These are phyloP conservation scores for Cadophora malorum DNA, from an alignment of 2,329 filamentous ascomycete species.

Conservation along the genomic window DNA sequence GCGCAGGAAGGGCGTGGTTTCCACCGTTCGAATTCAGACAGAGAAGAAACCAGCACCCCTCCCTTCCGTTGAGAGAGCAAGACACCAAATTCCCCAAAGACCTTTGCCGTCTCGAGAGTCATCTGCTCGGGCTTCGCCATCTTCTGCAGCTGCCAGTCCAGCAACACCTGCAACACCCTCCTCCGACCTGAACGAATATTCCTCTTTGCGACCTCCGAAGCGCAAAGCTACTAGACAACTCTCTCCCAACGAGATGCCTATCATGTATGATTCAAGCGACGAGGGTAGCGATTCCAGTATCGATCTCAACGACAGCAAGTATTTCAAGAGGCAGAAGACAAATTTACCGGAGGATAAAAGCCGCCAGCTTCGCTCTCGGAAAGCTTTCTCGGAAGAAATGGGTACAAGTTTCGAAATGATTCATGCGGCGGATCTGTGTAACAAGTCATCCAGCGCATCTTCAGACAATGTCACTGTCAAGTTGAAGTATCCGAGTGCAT, in stretches of 20 bases:
- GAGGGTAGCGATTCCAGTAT: conserved; percentile 26
- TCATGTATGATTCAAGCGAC: conserved; percentile 32
- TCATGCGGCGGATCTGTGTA: conserved; percentile 65
- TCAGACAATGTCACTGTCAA: conserved; percentile 62
- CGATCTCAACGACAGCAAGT: conserved; percentile 14
- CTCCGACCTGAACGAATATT: conserved; percentile 22
- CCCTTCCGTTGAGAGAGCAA: conserved; percentile 18
- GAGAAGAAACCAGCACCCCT: conserved; percentile 17
- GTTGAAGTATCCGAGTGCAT: conserved; percentile 83
- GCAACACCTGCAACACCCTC: conserved; percentile 26
- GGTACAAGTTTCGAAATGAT: conserved; percentile 51
- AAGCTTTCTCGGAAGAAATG: conserved; percentile 40
- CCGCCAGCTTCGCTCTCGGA: conserved; percentile 38
- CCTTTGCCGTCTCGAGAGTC: not conserved
- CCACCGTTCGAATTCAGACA: conserved; percentile 11
- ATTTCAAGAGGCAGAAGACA: conserved; percentile 36
- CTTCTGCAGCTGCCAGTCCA: conserved; percentile 18
- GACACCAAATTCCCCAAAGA: not conserved
- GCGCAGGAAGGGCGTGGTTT: conserved; percentile 10
- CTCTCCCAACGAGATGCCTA: conserved; percentile 32
- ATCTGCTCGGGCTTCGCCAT: conserved; percentile 16
- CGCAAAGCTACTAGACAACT: conserved; percentile 32
- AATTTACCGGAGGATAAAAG: conserved; percentile 35
- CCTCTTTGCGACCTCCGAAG: conserved; percentile 30
- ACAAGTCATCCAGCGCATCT: conserved; percentile 54